Percentiles rank a stretch among this genome's conserved stretches.
Conservation (phyloP, 2,329 filamentous ascomycete species). For the Cytospora piceae region DNA sequence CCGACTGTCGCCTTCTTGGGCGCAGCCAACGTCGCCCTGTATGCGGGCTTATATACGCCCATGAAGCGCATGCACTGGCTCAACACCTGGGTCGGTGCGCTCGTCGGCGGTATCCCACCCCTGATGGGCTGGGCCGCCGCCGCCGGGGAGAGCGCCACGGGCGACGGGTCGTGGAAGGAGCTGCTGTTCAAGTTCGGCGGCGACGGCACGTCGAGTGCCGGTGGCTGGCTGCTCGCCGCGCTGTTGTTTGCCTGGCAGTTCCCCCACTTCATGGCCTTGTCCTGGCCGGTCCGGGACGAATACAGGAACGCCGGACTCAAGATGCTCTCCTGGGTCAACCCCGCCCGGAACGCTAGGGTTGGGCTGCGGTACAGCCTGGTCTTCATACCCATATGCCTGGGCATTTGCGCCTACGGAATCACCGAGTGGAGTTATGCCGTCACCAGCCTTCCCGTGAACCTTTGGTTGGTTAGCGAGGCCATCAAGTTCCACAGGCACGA, state of each 20-base stretch:
- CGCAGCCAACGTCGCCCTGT: constrained; percentile 81
- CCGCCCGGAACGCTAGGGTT: constrained; percentile 81
- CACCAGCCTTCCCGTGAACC: constrained; percentile 81
- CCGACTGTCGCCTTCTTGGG: constrained; percentile 89
- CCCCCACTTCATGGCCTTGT: constrained; percentile 94
- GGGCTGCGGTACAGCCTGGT: constrained; percentile 83
- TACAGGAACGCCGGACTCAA: constrained; percentile 73
- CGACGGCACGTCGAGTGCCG: constrained; percentile 61
- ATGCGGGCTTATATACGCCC: constrained; percentile 91
- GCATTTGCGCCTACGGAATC: constrained; percentile 75
- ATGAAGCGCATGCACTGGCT: constrained; percentile 83
- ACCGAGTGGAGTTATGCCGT: constrained; percentile 85
- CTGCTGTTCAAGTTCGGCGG: constrained; percentile 64
- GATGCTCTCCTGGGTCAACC: constrained; percentile 87
- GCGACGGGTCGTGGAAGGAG: constrained; percentile 75
- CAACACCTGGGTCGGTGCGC: constrained; percentile 93
- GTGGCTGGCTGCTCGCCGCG: constrained; percentile 86
- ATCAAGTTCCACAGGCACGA: constrained; percentile 78
- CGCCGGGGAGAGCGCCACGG: constrained; percentile 81
- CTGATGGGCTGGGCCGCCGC: constrained; percentile 98
- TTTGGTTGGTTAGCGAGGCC: constrained; percentile 82
- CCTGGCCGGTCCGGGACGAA: constrained; percentile 85
- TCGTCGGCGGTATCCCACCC: constrained; percentile 92
- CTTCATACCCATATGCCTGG: constrained; percentile 85
- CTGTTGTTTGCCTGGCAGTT: constrained; percentile 97